A percentile compares a stretch with the other conserved stretches of the same genome.
Evolutionary conservation across 2,329 filamentous ascomycete species (phyloP).

Genomic region (Amauroascus niger): DNA sequence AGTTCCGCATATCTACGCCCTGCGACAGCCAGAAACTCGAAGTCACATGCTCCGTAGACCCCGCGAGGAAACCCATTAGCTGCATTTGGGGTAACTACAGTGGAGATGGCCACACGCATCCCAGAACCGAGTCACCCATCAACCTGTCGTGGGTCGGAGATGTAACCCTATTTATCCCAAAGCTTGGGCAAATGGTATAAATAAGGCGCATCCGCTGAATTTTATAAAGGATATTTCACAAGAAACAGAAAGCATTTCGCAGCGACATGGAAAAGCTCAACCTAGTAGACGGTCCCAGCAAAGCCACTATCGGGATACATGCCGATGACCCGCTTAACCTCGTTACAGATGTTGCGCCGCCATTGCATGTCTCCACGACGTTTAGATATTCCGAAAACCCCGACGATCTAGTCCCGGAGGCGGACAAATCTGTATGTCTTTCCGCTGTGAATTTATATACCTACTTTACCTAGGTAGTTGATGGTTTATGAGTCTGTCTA

Average conservation of each 20-base stretch:
- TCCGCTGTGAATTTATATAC: background rate
- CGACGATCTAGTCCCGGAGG: conserved; percentile 47
- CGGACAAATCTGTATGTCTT: conserved; percentile 33
- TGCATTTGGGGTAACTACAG: background rate
- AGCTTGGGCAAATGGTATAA: background rate
- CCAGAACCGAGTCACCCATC: background rate
- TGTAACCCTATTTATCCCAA: no score
- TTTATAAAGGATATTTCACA: background rate
- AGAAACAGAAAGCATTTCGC: background rate
- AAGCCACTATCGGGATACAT: conserved; percentile 64
- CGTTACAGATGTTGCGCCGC: conserved; percentile 71
- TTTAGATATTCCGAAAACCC: conserved; percentile 72
- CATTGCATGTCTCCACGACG: conserved; percentile 83
- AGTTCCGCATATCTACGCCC: background rate
- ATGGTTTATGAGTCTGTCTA: no score
- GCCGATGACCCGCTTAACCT: conserved; percentile 68
- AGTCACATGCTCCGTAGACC: background rate
- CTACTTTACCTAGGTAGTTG: no score
- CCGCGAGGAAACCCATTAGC: background rate
- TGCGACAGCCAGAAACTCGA: background rate
- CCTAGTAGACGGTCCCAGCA: conserved; percentile 29
- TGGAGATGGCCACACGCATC: background rate
- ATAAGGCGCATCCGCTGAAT: background rate
- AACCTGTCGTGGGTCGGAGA: background rate
- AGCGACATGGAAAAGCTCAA: conserved; percentile 8